These are phyloP conservation scores for Brassica cretica DNA, from an alignment of 345 rosid species.

Conservation along the genomic window DNA sequence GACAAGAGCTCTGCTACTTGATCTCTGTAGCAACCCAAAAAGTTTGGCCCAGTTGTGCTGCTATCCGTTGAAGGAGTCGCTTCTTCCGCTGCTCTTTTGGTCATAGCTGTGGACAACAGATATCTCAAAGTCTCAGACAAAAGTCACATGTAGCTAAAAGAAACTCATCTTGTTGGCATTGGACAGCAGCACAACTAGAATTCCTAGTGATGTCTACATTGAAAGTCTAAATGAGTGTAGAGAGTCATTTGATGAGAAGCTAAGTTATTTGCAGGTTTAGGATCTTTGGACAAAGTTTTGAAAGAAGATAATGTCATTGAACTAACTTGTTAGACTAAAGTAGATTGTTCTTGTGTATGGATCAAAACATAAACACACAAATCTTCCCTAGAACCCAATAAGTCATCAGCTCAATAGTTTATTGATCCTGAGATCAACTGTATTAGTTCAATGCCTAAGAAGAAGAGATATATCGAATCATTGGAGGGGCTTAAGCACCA, in stretches of 20 bases:
- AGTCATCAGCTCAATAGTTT: not conserved
- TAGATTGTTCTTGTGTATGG: not conserved
- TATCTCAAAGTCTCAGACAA: not conserved
- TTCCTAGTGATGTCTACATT: not conserved
- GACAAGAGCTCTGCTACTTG: slow-evolving; percentile 32
- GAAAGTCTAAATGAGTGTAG: not conserved
- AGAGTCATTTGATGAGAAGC: not conserved
- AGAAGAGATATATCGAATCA: not conserved
- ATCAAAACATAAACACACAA: not conserved
- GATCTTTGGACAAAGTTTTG: not conserved
- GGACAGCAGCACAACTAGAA: not conserved
- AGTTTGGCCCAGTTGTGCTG: slow-evolving; percentile 5
- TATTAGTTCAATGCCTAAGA: not conserved
- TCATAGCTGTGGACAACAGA: slow-evolving; percentile 23
- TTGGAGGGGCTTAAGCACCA: not conserved
- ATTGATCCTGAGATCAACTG: not conserved
- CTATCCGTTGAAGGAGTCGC: slow-evolving; percentile 15
- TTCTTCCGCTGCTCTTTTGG: slow-evolving; percentile 24
- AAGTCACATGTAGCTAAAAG: not conserved
- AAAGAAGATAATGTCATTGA: not conserved
- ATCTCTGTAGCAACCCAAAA: slow-evolving; percentile 22
- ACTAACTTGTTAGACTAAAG: not conserved
- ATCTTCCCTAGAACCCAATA: not conserved
- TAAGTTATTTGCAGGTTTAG: not conserved
- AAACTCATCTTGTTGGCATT: not conserved